phyloP scores from a whole-genome alignment of 148 eudicot species.

The Camellia japonica region DNA sequence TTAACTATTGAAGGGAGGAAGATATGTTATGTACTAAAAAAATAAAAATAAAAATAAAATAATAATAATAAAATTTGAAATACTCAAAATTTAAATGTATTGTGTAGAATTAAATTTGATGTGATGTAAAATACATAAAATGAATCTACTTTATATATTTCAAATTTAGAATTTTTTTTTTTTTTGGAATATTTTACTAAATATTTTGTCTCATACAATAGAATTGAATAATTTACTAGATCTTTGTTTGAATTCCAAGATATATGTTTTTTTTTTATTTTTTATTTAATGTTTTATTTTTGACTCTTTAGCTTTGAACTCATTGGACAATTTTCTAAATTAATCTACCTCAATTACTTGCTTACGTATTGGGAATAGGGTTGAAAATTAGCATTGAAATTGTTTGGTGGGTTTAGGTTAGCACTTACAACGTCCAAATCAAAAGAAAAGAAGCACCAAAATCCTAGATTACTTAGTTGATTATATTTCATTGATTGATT shows the following conservation, averaged over 20 bases:
- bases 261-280: background rate
- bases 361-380: slow-evolving; percentile 17
- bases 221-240: no score
- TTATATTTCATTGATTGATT: background rate
- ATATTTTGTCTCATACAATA: no score
- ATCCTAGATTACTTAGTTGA: background rate
- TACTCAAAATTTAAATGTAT: no score
- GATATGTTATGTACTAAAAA: no score
- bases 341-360: background rate
- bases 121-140: no score
- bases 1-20: background rate
- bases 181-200: no score
- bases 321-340: background rate
- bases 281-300: background rate
- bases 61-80: no score
- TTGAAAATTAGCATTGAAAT: slow-evolving; percentile 4
- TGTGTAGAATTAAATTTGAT: no score
- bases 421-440: slow-evolving; percentile 13
- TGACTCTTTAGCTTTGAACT: background rate
- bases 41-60: no score
- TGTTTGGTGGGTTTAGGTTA: slow-evolving; percentile 21
- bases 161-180: no score
- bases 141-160: no score
- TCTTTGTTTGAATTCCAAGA: slow-evolving; percentile 3
- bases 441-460: slow-evolving; percentile 5